Percentiles rank a stretch among this genome's conserved stretches.
phyloP scores from a whole-genome alignment of 1,139 yeast species.

The Pneumocystis oryctolagi region DNA sequence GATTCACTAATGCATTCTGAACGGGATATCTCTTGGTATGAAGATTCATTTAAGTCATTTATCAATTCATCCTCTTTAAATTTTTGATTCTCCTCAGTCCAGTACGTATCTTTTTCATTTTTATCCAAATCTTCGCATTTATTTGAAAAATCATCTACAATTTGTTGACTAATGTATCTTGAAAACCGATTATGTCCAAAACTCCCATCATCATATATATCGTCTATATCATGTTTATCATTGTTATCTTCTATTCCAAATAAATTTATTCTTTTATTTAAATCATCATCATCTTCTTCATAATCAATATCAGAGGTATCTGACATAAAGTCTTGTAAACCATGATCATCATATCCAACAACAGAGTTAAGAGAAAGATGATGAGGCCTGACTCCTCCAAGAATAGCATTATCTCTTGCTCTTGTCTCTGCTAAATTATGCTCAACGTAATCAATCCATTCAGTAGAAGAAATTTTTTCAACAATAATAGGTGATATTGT shows the following conservation, averaged over 20 bases:
- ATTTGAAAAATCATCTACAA: slow-evolving; percentile 21
- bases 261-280: slow-evolving; percentile 21
- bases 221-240: slow-evolving; percentile 8
- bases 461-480: slow-evolving; percentile 38
- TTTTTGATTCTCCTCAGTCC: neutral
- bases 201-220: slow-evolving; percentile 18
- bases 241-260: slow-evolving; percentile 16
- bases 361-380: slow-evolving; percentile 22
- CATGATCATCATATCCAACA: slow-evolving; percentile 23
- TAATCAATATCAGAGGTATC: slow-evolving; percentile 15
- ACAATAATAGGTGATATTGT: slow-evolving; percentile 47
- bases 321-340: slow-evolving; percentile 18
- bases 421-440: slow-evolving; percentile 75
- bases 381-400: slow-evolving; percentile 59
- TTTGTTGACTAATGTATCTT: slow-evolving; percentile 4
- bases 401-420: slow-evolving; percentile 86
- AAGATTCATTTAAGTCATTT: neutral
- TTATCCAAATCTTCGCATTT: slow-evolving; percentile 23
- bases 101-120: slow-evolving; percentile 11
- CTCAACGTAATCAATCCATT: slow-evolving; percentile 77
- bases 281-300: slow-evolving; percentile 26
- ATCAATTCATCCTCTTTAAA: neutral
- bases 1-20: neutral
- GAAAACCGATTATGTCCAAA: slow-evolving; percentile 21
- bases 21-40: neutral